Base-by-base conservation (phyloP, 768 basidiomycete species). In the Pulveroboletus sp. region DNA sequence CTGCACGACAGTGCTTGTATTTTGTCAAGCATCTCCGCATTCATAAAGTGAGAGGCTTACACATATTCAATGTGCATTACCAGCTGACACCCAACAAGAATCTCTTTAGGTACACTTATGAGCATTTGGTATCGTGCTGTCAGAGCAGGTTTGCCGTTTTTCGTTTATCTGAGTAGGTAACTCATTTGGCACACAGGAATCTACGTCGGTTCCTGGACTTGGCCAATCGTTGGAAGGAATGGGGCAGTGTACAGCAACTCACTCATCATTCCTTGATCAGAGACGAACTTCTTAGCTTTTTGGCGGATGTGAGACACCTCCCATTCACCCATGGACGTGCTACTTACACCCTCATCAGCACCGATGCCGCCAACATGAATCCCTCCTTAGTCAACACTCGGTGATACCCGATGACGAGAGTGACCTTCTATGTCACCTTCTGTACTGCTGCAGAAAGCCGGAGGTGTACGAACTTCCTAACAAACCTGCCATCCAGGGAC, bases 71-170 rank as follows among this genome's bases (percentile, higher is more conserved):
- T 9, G 2, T 31, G 26, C 17, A 14, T n/a, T 3, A 17, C 39
- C 30, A 21, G 28, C 49, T 61, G 43, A 65, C 44, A 7, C 14
- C 9, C 33, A 14, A 32, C 43, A 39, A 66, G 65, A n/a, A 56
- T 46, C 49, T 69, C 27, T 62, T 64, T 18, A 43, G 59, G 50
- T 43, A 68, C 32, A 54, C 53, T 4, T 68, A 56, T 39, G 37
- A 55, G 15, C 65, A 69, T 44, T 7, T 65, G 24, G 36, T 37
- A n/a, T 39, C 11, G 11, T 68, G 65, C 45, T 55, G 50, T 39
- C 6, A 13, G 17, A 6, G 47, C 42, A 11, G 46, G 64, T 54
- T 7, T 35, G 43, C 41, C 14, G 7, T 14, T 30, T 43, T 36
- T 6, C 11, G 36, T 33, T 17, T 17, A 36, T 36, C 9, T 7